Percentiles rank a stretch among this genome's conserved stretches.
Evolutionary conservation across 139 green algal genomes (phyloP).

Genomic region (Chlamydomonas urium): DNA sequence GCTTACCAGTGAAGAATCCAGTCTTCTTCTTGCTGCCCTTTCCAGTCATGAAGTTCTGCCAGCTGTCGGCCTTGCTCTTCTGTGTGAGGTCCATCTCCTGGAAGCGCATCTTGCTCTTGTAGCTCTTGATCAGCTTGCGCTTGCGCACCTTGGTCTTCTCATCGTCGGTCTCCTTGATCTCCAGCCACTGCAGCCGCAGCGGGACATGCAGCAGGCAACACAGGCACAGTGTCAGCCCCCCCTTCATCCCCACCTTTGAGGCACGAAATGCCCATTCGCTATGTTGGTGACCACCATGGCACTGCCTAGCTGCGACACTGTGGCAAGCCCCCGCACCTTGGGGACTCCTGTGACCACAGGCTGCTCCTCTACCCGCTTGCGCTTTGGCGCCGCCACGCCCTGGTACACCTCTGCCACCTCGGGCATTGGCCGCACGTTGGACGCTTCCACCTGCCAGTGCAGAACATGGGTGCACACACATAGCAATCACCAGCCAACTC

Average conservation of each 20-base stretch:
- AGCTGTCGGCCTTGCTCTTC: conserved; percentile 58
- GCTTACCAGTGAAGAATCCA: conserved; percentile 48
- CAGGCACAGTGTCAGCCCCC: not conserved
- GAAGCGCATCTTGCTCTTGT: conserved; percentile 80
- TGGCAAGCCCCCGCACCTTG: no score
- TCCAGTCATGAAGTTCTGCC: conserved; percentile 65
- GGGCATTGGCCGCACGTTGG: not conserved
- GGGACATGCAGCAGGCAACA: not conserved
- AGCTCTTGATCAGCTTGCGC: conserved; percentile 81
- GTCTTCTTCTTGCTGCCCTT: conserved; percentile 72
- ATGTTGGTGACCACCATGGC: no score
- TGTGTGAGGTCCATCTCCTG: conserved; percentile 64
- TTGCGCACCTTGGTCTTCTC: conserved; percentile 75
- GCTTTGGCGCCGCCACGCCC: conserved; percentile 72
- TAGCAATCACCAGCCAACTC: no score
- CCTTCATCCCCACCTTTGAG: not conserved
- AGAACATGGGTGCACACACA: not conserved
- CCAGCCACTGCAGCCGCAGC: conserved; percentile 57
- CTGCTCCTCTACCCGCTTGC: conserved; percentile 67
- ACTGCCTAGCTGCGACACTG: no score
- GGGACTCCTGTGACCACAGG: conserved; percentile 55
- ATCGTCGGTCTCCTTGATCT: conserved; percentile 70
- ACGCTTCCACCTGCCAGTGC: not conserved
- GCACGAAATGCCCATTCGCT: no score
- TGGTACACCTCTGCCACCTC: conserved; percentile 52